phyloP scores from a whole-genome alignment of 1,139 yeast species.

The Pichia sp. region DNA sequence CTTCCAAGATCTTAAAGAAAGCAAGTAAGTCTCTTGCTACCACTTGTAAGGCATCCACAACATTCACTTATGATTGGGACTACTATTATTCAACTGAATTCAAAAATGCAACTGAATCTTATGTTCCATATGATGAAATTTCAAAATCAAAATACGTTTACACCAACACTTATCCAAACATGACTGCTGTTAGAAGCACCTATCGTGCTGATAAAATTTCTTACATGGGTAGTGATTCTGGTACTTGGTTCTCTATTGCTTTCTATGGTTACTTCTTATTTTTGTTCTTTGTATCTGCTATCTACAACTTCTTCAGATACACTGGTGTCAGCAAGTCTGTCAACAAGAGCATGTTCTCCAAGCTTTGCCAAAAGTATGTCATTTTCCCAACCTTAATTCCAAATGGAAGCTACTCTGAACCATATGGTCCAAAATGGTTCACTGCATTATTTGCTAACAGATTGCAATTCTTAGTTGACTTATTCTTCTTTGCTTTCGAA shows the following conservation, averaged over 20 bases:
- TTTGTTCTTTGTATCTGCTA: conserved; percentile 28
- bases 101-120: no score
- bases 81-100: no score
- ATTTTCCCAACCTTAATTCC: conserved; percentile 27
- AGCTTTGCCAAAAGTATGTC: conserved; percentile 22
- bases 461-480: conserved; percentile 38
- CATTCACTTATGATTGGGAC: no score
- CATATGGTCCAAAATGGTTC: conserved; percentile 15
- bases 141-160: no score
- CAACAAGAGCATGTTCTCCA: conserved; percentile 16
- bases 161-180: no score
- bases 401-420: conserved; percentile 20
- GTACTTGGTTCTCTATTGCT: conserved; percentile 38
- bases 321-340: conserved; percentile 18
- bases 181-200: no score
- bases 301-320: conserved; percentile 27
- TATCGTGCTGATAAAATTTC: no score
- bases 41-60: no score
- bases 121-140: no score
- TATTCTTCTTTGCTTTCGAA: conserved; percentile 20
- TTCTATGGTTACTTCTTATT: conserved; percentile 39
- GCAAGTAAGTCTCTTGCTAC: no score
- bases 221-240: conserved; percentile 24
- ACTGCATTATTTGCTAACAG: conserved; percentile 51
- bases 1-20: no score